Base-by-base conservation (phyloP, 2,329 filamentous ascomycete genomes). In the Hymenoscyphus linearis region DNA sequence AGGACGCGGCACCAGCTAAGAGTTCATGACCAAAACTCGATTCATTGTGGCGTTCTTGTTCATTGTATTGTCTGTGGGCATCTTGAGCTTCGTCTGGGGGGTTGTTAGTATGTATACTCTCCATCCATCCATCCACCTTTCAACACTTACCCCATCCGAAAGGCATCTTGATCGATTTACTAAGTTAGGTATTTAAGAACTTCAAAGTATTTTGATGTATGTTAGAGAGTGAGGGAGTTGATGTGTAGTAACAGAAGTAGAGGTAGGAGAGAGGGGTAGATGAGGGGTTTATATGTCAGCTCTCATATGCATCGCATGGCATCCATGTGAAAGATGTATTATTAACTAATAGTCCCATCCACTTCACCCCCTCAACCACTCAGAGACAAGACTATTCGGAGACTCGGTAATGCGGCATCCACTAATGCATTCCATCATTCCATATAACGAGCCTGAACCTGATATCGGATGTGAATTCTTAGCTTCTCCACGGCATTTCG, bases 1-100 rank as follows among this genome's bases (percentile, higher is more conserved):
- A 93, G 64, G 87, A 85, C 61, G 89, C 90, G 61, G 85, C 90
- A 65, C 89, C 89, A 66, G 86, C 89, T 60, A 93, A 73, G 55
- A 90, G 72, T 78, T 95, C 89, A 76, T 93, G 90, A 68, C 83
- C 82, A 71, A 90, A 77, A 72, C 82, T 82, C 69, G 82, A 79
- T 76, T 90, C 77, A 77, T 90, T 63, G 26, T 89, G 77, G 9
- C 16, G 6, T 14, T 47, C 18, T 47, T 60, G 50, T 76, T 89
- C 61, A 34, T 60, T 12, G 47, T 75, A 69, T 66, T 79, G 67
- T 63, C 81, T 74, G 67, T 77, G 79, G n/a, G 75, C 70, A 22
- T 76, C 65, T 63, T 76, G 73, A 63, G 74, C 74, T 60, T 79
- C 74, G 64, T 74, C 78, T 80, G 64, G 3, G 14, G 36, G 9